Evolutionary conservation across 179 eudicot species (phyloP).

Genomic region (Silene noctiflora): DNA sequence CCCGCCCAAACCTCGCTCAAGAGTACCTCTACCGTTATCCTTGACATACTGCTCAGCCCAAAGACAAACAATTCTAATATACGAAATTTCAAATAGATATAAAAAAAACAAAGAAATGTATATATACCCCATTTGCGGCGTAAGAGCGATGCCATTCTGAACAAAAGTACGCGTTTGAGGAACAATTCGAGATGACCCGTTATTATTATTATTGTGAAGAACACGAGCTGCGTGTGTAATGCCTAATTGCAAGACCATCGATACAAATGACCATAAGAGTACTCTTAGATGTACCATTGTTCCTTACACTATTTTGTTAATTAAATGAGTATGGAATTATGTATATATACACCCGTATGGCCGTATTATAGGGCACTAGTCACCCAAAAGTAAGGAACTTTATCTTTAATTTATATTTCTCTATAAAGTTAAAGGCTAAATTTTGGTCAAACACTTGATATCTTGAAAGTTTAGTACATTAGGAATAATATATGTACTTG

Average conservation of each 20-base stretch:
- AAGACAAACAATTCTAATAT: too few relatives aligned
- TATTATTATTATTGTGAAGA: not conserved
- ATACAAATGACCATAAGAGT: slow-evolving; percentile 4
- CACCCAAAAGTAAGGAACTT: not conserved
- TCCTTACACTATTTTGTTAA: not conserved
- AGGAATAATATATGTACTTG: not conserved
- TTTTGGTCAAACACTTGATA: not conserved
- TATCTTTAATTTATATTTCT: too few relatives aligned
- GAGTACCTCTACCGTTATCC: too few relatives aligned
- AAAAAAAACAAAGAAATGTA: too few relatives aligned
- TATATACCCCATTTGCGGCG: slow-evolving; percentile 70
- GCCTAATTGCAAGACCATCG: not conserved
- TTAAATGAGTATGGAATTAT: not conserved
- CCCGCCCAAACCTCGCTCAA: too few relatives aligned
- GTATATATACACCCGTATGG: too few relatives aligned
- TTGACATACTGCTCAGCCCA: too few relatives aligned
- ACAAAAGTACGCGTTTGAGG: not conserved
- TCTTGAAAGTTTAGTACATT: too few relatives aligned
- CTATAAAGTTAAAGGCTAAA: not conserved
- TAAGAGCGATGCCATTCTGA: slow-evolving; percentile 43
- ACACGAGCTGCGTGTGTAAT: slow-evolving; percentile 8
- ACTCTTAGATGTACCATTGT: not conserved
- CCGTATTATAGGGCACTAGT: too few relatives aligned
- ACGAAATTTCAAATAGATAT: too few relatives aligned
- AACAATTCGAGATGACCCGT: not conserved